Evolutionary conservation across 2,329 filamentous ascomycete species (phyloP).

Genomic region (Hypoxylon sp.): DNA sequence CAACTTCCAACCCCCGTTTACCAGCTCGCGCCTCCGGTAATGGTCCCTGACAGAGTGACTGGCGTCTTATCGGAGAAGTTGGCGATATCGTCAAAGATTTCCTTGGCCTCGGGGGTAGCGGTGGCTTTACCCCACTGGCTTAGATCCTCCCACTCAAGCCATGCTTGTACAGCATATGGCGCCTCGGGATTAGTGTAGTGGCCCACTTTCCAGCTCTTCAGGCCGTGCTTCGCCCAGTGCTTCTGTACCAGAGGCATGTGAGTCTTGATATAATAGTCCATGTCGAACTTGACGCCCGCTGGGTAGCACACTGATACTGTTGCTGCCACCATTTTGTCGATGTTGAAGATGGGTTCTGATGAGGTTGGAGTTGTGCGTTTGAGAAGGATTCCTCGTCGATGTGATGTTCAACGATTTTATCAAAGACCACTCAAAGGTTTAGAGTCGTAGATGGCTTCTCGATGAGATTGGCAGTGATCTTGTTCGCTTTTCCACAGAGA

Average conservation of each 20-base stretch:
- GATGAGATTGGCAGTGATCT: not conserved
- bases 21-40: slow-evolving; percentile 10
- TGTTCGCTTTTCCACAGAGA: slow-evolving; percentile 4
- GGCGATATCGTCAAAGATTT: slow-evolving; percentile 53
- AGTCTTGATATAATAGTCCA: slow-evolving; percentile 63
- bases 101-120: slow-evolving; percentile 22
- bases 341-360: not conserved
- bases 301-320: slow-evolving; percentile 59
- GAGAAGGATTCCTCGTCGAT: slow-evolving; percentile 1
- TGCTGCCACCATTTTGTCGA: slow-evolving; percentile 42
- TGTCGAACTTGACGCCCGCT: slow-evolving; percentile 61
- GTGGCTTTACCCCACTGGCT: slow-evolving; percentile 48
- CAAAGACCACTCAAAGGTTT: not conserved
- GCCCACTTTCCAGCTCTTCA: slow-evolving; percentile 57
- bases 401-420: not conserved
- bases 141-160: slow-evolving; percentile 53
- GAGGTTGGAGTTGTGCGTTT: not conserved
- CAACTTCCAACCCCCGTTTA: not conserved
- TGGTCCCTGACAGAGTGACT: slow-evolving; percentile 27
- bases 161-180: slow-evolving; percentile 51
- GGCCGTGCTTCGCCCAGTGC: slow-evolving; percentile 58
- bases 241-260: slow-evolving; percentile 63
- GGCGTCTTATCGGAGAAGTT: slow-evolving; percentile 53
- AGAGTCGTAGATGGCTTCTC: not conserved
- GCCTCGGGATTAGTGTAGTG: slow-evolving; percentile 48